phyloP scores from a whole-genome alignment of 2,329 filamentous ascomycete species.

The Ophiosphaerella narmari region DNA sequence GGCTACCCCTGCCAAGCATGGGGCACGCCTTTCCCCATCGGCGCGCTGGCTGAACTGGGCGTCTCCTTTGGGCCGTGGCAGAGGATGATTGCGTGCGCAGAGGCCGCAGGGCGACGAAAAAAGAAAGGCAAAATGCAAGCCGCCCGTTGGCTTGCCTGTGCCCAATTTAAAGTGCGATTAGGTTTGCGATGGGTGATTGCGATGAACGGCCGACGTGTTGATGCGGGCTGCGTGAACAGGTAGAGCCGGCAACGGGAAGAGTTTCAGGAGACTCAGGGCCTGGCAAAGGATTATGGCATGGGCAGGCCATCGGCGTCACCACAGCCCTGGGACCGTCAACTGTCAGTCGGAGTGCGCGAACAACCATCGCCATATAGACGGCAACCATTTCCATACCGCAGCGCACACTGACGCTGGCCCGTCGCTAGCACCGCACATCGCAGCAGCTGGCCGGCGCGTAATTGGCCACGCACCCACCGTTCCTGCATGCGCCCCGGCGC shows the following conservation, averaged over 20 bases:
- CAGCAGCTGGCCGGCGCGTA: no score
- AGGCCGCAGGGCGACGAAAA: background rate
- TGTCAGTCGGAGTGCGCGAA: background rate
- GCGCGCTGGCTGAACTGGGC: background rate
- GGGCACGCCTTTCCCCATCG: constrained; percentile 1
- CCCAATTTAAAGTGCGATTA: background rate
- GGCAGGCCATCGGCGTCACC: background rate
- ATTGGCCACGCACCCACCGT: constrained; percentile 12
- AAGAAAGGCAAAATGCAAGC: background rate
- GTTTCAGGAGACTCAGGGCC: no score
- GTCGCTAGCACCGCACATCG: no score
- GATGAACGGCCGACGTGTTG: background rate
- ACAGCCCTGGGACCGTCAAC: background rate
- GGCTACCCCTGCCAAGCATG: background rate
- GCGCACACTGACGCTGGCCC: no score
- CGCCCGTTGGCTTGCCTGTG: background rate
- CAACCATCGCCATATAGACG: no score
- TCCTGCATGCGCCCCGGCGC: constrained; percentile 20
- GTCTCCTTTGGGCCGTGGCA: background rate
- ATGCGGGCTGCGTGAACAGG: no score
- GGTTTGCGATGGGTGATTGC: background rate
- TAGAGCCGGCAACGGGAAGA: no score
- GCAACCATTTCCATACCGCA: no score
- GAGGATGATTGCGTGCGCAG: no score
- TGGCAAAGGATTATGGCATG: no score